Evolutionary conservation across 208 protist genomes (phyloP), one percentile per base, ranked within the genome.

Genomic region (Entamoeba invadens): DNA sequence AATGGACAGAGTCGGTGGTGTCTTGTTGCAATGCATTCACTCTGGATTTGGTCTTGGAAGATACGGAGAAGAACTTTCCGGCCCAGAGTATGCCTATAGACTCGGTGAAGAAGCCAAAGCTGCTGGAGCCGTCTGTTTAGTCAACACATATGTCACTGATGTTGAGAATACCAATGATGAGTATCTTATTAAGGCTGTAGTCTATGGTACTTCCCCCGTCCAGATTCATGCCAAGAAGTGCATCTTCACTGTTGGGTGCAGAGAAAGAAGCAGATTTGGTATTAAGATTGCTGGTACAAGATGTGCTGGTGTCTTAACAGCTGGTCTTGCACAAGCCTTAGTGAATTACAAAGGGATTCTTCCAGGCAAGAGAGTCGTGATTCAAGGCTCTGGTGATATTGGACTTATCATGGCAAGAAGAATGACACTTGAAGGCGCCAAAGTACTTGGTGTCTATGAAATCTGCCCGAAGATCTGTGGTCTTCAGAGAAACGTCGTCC

Each of bases 371-470:
- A 92, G 51, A 25, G 92, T 93, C 18, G 45, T 95, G 18, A 93
- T 95, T 38, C 45, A 93, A 42, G 94, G 94, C 5, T 93, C 92
- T 91, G 94, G 94, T 4, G 94, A 95, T 93, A 93, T 93, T 45
- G 94, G 94, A 35, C 46, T 95, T 1, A 93, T 95, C 47, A 93
- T 93, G 92, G 94, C 94, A 38, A 45, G 94, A 50, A 46, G 92
- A 44, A 68, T 44, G 45, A 50, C 94, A 31, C 44, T 95, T 31
- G 87, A 93, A 46, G 94, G 94, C 6, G 93, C 68, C 12, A 35
- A 93, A 35, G 94, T 95, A 18, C 16, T 95, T 31, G 94, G 94
- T n/a, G 92, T 95, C 3, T 95, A 93, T 50, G 94, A 95, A 50
- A 92, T 92, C 16, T 25, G 46, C 3, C 44, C 50, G 31, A 45